Percentiles rank a stretch among this genome's conserved stretches.
These are phyloP conservation scores for Cichorium intybus DNA, from an alignment of 140 eudicot genomes.

Conservation along the genomic window DNA sequence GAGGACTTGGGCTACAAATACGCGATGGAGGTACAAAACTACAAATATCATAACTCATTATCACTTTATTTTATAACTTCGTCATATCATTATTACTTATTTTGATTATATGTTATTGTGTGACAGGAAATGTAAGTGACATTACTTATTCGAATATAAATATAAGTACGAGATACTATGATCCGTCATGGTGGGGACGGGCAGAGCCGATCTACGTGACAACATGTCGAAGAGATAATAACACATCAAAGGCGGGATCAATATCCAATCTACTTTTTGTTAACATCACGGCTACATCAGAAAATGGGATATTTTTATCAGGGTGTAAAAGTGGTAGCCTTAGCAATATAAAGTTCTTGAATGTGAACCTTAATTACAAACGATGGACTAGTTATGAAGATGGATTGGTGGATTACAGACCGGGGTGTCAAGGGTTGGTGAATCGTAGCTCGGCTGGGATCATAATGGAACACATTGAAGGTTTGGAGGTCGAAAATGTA, in stretches of 20 bases:
- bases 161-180: slow-evolving; percentile 85
- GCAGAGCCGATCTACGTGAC: slow-evolving; percentile 92
- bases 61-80: too few species aligned
- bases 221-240: slow-evolving; percentile 73
- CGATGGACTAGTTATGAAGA: slow-evolving; percentile 77
- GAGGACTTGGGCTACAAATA: slow-evolving; percentile 91
- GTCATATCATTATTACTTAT: too few species aligned
- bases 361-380: slow-evolving; percentile 67
- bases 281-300: slow-evolving; percentile 79
- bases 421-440: slow-evolving; percentile 87
- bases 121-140: slow-evolving; percentile 82
- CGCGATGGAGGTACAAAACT: slow-evolving; percentile 99
- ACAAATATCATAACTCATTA: slow-evolving; percentile 4
- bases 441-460: slow-evolving; percentile 77
- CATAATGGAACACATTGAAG: slow-evolving; percentile 79
- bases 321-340: slow-evolving; percentile 63
- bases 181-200: slow-evolving; percentile 98
- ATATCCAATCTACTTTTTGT: slow-evolving; percentile 61
- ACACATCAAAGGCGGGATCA: slow-evolving; percentile 50
- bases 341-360: slow-evolving; percentile 55
- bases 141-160: slow-evolving; percentile 81
- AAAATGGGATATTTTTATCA: slow-evolving; percentile 85
- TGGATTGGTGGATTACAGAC: slow-evolving; percentile 83
- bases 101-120: not conserved
- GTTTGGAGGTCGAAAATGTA: slow-evolving; percentile 65